Conservation (phyloP, 441 rosid genomes). For the Geranium incanum region DNA sequence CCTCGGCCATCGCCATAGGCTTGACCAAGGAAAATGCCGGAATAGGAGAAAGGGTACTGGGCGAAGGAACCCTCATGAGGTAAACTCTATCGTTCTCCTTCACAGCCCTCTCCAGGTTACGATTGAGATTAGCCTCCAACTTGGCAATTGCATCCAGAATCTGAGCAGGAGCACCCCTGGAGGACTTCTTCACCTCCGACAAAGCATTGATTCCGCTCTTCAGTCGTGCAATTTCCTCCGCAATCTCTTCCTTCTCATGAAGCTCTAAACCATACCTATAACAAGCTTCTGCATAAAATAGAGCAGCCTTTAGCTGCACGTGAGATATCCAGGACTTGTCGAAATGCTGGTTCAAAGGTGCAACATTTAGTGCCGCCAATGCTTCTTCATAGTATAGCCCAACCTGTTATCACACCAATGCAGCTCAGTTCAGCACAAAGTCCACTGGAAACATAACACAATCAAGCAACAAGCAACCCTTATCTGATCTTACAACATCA, state of each 20-base stretch:
- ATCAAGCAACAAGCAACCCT: background rate
- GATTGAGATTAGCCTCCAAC: conserved; percentile 61
- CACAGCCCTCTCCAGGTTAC: conserved; percentile 76
- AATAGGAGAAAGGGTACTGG: conserved; percentile 61
- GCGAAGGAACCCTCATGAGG: conserved; percentile 90
- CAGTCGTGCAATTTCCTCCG: conserved; percentile 87
- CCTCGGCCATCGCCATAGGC: conserved; percentile 71
- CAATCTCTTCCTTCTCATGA: conserved; percentile 91
- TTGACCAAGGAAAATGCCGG: conserved; percentile 90
- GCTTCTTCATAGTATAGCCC: conserved; percentile 90
- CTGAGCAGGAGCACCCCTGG: conserved; percentile 77
- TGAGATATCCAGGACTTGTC: conserved; percentile 85
- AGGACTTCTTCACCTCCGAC: conserved; percentile 65
- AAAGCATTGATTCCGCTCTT: conserved; percentile 58
- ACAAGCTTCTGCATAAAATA: conserved; percentile 84
- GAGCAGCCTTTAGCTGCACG: conserved; percentile 77
- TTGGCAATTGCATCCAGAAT: conserved; percentile 72
- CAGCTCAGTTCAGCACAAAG: background rate
- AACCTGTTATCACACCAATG: conserved; percentile 38
- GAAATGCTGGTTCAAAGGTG: conserved; percentile 85
- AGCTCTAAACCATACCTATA: conserved; percentile 71
- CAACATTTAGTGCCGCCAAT: conserved; percentile 50
- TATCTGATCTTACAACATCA: background rate
- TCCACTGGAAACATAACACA: background rate
- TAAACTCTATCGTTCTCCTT: conserved; percentile 97